A percentile compares a stretch with the other conserved stretches of the same genome.
Conservation (phyloP, 2,329 filamentous ascomycete species). For the Orbilia blumenaviensis region DNA sequence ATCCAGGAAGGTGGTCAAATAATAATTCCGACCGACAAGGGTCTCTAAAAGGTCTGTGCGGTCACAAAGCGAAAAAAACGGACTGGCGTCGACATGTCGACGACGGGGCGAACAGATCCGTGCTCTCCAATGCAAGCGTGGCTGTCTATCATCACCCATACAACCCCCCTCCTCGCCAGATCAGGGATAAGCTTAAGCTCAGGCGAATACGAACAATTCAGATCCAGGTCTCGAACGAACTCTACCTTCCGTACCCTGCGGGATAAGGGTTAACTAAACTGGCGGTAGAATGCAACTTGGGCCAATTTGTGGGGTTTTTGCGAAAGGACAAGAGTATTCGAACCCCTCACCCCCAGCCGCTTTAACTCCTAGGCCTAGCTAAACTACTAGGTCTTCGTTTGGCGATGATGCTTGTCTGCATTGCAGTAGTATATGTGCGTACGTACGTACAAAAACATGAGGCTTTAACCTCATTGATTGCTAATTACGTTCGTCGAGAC, state of each 20-base stretch:
- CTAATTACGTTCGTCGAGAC: background rate
- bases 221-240: constrained; percentile 9
- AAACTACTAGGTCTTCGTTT: constrained; percentile 1
- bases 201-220: constrained; percentile 16
- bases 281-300: constrained; percentile 17
- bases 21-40: constrained; percentile 53
- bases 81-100: constrained; percentile 22
- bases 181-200: constrained; percentile 29
- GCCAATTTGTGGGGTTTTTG: constrained; percentile 17
- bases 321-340: background rate
- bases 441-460: background rate
- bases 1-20: constrained; percentile 49
- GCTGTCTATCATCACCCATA: constrained; percentile 6
- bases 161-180: background rate
- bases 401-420: constrained; percentile 22
- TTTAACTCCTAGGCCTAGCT: constrained; percentile 2
- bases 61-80: constrained; percentile 17
- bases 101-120: constrained; percentile 42
- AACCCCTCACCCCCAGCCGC: constrained; percentile 16
- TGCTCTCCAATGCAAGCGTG: constrained; percentile 23
- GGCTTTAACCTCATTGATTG: constrained; percentile 18
- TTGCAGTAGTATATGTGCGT: constrained; percentile 10
- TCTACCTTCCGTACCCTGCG: background rate
- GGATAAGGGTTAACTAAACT: constrained; percentile 1
- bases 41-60: constrained; percentile 49